Base-by-base conservation (phyloP, 495 filamentous ascomycete genomes). In the Penicillium cosmopolitanum region DNA sequence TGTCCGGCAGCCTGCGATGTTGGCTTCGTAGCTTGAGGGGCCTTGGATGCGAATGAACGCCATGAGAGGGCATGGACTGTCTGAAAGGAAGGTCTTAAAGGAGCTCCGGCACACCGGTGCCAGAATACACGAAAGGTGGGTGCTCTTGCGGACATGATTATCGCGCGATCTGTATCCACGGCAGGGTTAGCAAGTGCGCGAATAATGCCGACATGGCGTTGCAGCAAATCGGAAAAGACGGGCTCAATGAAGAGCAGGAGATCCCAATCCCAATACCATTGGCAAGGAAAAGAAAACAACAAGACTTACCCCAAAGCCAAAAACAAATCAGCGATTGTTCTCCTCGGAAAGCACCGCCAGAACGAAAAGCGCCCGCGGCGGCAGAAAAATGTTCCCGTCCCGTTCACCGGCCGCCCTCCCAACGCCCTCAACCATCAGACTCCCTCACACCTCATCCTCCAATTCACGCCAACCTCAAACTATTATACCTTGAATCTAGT, bases 361-460 rank as follows among this genome's bases (percentile, higher is more conserved):
- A 18, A 60, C 56, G 58, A 71, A 66, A 66, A 48, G 58, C 64
- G 51, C 53, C 64, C 31, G 66, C 76, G 74, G 74, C 76, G 76
- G 74, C 74, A 76, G 73, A 78, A 78, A 78, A 78, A 78, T 76
- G 66, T 77, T 77, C 74, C 76, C 67, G 72, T 71, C 73, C 74
- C 68, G 74, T 71, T 69, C 62, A 66, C 74, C 76, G 74, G 76
- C 76, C 76, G 55, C 72, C 69, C 68, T 72, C 72, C 68, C 73
- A 74, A 74, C 74, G 63, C 64, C 72, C 71, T 77, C 75, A 77
- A 77, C 75, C 61, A 68, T 64, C 63, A 68, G 28, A 31, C 48
- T 59, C 50, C n/a, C 35, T 58, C 43, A 47, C 57, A 31, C 38
- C 57, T 58, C 43, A 56, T 48, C 47, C 54, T 50, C 50, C 56